phyloP scores from a whole-genome alignment of 495 filamentous ascomycete species.

The Hypomontagnella monticulosa region DNA sequence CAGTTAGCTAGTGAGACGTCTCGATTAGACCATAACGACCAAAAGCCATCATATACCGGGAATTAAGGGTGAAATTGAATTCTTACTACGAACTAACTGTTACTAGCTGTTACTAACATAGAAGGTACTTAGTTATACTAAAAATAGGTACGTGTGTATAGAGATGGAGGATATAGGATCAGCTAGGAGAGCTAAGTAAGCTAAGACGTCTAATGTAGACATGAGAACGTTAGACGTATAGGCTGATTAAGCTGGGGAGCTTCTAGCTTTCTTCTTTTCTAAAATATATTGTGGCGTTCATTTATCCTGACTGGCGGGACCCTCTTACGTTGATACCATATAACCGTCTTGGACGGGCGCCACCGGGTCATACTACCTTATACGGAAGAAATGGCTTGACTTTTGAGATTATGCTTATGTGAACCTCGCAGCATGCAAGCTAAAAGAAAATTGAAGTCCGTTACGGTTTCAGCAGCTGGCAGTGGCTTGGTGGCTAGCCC shows the following conservation, averaged over 20 bases:
- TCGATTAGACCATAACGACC: too few relatives aligned
- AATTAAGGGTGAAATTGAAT: conserved; percentile 1
- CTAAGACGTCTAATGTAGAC: not conserved
- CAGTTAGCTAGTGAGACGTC: too few relatives aligned
- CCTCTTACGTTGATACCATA: conserved; percentile 6
- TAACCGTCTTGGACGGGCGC: conserved; percentile 13
- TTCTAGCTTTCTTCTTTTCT: not conserved
- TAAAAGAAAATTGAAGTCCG: not conserved
- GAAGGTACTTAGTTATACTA: too few relatives aligned
- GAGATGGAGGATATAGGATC: not conserved
- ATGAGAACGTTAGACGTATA: conserved; percentile 8
- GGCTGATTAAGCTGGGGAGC: conserved; percentile 11
- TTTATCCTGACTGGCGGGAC: not conserved
- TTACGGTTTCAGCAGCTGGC: conserved; percentile 17
- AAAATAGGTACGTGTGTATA: conserved; percentile 10
- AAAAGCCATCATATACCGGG: not conserved
- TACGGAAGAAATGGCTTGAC: conserved; percentile 20
- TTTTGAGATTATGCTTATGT: conserved; percentile 29
- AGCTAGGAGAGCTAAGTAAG: not conserved
- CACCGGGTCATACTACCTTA: conserved; percentile 25
- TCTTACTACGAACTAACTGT: not conserved
- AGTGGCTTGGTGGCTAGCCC: conserved; percentile 19
- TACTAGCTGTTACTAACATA: too few relatives aligned
- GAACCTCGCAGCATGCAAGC: conserved; percentile 7
- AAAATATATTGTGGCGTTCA: conserved; percentile 17